Conservation (phyloP, 106 monocot species). For the Posidonia australis region DNA sequence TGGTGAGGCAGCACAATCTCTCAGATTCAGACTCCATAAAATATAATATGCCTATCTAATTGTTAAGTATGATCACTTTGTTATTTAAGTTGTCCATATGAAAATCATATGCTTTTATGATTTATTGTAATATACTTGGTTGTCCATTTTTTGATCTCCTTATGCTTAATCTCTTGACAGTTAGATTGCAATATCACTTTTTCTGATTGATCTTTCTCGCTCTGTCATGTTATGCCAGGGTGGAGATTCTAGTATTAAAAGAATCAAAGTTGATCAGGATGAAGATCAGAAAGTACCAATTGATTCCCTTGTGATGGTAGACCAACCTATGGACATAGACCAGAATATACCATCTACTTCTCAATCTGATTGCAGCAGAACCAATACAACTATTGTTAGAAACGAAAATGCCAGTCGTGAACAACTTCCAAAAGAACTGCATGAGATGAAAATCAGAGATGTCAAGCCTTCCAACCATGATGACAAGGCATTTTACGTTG, state of each 20-base stretch:
- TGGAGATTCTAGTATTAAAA: conserved; percentile 11
- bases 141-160: too few relatives aligned
- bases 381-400: not conserved
- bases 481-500: not conserved
- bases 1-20: too few relatives aligned
- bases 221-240: not conserved
- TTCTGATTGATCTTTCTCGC: not conserved
- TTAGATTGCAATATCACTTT: not conserved
- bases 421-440: conserved; percentile 12
- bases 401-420: conserved; percentile 1
- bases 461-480: not conserved
- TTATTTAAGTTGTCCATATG: too few relatives aligned
- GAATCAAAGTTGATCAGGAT: conserved; percentile 8
- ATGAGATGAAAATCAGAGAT: conserved; percentile 15
- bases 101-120: too few relatives aligned
- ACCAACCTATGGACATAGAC: not conserved
- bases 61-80: too few relatives aligned
- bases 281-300: conserved; percentile 1
- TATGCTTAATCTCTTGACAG: too few relatives aligned
- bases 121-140: too few relatives aligned
- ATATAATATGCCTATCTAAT: too few relatives aligned
- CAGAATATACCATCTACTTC: conserved; percentile 3
- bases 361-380: not conserved
- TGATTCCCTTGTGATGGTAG: not conserved
- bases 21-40: too few relatives aligned